Evolutionary conservation across 2,329 filamentous ascomycete genomes (phyloP), one percentile per base, ranked within the genome.

Genomic region (Xylaria sp.): DNA sequence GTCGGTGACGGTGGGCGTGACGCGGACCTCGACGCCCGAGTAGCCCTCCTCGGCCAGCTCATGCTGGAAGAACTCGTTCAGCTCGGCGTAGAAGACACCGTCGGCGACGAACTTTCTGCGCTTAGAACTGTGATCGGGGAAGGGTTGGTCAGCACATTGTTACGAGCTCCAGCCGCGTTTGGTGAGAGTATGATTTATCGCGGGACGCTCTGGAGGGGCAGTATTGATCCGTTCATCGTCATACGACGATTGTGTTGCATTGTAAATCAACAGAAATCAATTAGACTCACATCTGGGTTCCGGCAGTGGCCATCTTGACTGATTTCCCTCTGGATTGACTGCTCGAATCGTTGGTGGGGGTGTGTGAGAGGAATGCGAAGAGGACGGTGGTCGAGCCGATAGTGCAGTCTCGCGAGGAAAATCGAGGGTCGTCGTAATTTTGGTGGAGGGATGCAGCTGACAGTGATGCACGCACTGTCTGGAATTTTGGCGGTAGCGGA

Each of bases 41-140:
- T 99, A 99, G 81, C 96, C 96, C 89, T 99, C 97, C 91, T 99
- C 96, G 84, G 96, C 96, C 84, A 99, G 90, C 89, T 99, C 96
- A 86, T 96, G 95, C 91, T 98, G 96, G 94, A 99, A 99, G 92
- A 99, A 99, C 89, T 99, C 96, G 92, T 99, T 99, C 86, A 99
- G 89, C 89, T 99, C 96, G 89, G 96, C 96, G 87, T 98, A 99
- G 93, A 99, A 99, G 82, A 99, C 96, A 91, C 96, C 96, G 87
- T 99, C 96, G 79, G 92, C 93, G 84, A 95, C 92, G 88, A 94
- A 95, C 91, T 95, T 95, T 90, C 92, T 93, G 86, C 92, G 87
- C 91, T 95, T 95, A 85, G 92, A 94, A 86, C 92, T 94, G 82
- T 76, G 73, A 66, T 69, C 8, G 28, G 28, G 48, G 56, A 57